Evolutionary conservation across 2,329 filamentous ascomycete species (phyloP), one percentile per base, ranked within the genome.

Genomic region (Lithohypha guttulata): DNA sequence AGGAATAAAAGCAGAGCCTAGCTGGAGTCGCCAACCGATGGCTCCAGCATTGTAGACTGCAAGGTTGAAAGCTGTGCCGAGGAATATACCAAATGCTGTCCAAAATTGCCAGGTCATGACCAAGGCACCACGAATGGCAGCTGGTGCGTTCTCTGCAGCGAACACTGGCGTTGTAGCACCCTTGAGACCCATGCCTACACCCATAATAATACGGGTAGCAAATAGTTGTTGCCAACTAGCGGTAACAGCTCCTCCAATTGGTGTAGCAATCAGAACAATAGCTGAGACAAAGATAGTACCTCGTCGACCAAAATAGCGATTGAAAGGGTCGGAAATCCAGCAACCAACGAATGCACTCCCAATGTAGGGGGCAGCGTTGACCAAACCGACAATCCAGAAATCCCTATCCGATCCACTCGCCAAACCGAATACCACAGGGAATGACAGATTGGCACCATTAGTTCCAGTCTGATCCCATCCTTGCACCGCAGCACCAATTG

Each of bases 1-100:
- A 1, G 77, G 77, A 20, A 80, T 70, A 34, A 80, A 75, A 2
- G 79, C 75, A 2, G 75, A 77, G 9, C 68, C 75, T 3, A 81
- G 57, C 51, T 78, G 75, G 15, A 80, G 59, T 23, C 78, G 64
- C 78, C 77, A 82, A 5, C 71, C 63, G 22, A 77, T 70, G 3
- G 53, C 52, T 14, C 73, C 72, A 0, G 63, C 73, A 38, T 70
- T 59, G 53, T 72, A 78, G 53, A 81, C 77, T 6, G 71, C 73
- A 19, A 80, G 60, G 51, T 78, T 75, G 33, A 68, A 73, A 5
- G 67, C 69, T 53, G 71, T 80, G 11, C 76, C 75, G 11, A 55
- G 25, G 17, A 56, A 51, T 7, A 54, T 56, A 7, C 54, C 54
- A 62, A 81, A 60, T 43, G 75, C 71, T 1, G 46, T 46, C 46